Evolutionary conservation across 148 eudicot genomes (phyloP).

Genomic region (Drosera capensis): DNA sequence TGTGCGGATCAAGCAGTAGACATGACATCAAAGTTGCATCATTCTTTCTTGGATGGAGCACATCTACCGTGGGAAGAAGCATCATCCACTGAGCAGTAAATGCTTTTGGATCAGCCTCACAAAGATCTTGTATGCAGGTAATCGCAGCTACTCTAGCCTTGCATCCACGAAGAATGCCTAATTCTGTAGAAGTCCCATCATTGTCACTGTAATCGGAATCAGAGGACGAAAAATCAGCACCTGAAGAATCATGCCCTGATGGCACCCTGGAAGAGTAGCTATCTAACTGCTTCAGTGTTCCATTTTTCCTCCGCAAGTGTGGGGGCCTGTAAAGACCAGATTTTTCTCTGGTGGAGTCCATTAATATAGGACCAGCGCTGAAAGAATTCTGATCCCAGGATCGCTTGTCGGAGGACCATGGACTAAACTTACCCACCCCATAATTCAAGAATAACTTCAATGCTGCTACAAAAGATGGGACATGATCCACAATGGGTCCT

Average conservation of each 20-base stretch:
- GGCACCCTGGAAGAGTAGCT: conserved; percentile 18
- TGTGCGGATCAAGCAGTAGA: conserved; percentile 72
- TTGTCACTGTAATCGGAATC: conserved; percentile 90
- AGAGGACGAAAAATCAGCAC: conserved; percentile 37
- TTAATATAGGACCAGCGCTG: conserved; percentile 9
- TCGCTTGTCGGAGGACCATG: conserved; percentile 10
- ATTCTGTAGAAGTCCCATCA: conserved; percentile 41
- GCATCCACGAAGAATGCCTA: conserved; percentile 21
- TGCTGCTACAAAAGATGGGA: conserved; percentile 73
- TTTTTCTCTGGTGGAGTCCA: conserved; percentile 24
- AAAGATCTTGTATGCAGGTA: conserved; percentile 92
- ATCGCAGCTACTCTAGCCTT: conserved; percentile 87
- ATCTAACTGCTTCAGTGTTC: conserved; percentile 19
- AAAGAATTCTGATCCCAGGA: conserved; percentile 20
- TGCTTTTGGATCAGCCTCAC: conserved; percentile 82
- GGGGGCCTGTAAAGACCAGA: conserved; percentile 87
- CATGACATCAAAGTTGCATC: conserved; percentile 83
- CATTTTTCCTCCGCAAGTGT: conserved; percentile 54
- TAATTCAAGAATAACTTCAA: conserved; percentile 56
- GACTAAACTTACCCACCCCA: conserved; percentile 40
- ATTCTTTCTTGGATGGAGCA: conserved; percentile 72
- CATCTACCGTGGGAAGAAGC: conserved; percentile 86
- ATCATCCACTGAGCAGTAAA: conserved; percentile 84
- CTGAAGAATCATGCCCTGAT: conserved; percentile 30
- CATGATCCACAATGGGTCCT: conserved; percentile 64